Evolutionary conservation across 2,329 filamentous ascomycete genomes (phyloP), one percentile per base, ranked within the genome.

Genomic region (Emmonsiellopsis sp.): DNA sequence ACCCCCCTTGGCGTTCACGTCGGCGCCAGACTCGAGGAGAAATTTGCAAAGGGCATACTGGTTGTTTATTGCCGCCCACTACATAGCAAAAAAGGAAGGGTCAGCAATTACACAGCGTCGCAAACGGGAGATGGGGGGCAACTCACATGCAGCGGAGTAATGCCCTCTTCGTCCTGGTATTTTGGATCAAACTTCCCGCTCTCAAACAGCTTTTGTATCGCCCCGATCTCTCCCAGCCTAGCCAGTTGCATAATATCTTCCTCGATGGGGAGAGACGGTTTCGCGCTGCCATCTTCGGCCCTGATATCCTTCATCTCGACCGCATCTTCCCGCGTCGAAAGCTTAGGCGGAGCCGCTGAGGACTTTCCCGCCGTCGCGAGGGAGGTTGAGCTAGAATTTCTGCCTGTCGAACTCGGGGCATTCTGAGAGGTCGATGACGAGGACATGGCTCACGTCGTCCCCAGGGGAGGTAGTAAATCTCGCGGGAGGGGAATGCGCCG

Each of bases 1-100:
- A 70, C 93, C 93, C 70, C 94, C 93, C 71, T 94, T 95, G 58
- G 84, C 86, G 73, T 98, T 97, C 64, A 97, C 86, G 67, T 95
- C 87, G 65, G 91, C 93, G 65, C 90, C 90, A 48, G 77, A 76
- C 60, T 86, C 87, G 67, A 98, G 81, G 44, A 98, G 83, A 72
- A 94, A 96, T 70, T 93, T 92, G 80, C 92, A 96, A 77, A 97
- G 90, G 61, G 89, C 88, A 74, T 92, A 94, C 69, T 96, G 93
- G 67, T 97, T 97, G 75, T 98, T 98, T 70, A 98, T 97, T 38
- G 94, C 89, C 46, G 93, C 93, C 93, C 93, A 98, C 89, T 98
- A 67, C 51, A 61, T 54, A 50, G 30, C 48, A 46, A 37, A 53
- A 54, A 20, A n/a, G 13, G 32, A 52, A 34, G 54, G 48, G 38